Evolutionary conservation across 2,329 filamentous ascomycete species (phyloP).

Genomic region (Botrytis galanthina): DNA sequence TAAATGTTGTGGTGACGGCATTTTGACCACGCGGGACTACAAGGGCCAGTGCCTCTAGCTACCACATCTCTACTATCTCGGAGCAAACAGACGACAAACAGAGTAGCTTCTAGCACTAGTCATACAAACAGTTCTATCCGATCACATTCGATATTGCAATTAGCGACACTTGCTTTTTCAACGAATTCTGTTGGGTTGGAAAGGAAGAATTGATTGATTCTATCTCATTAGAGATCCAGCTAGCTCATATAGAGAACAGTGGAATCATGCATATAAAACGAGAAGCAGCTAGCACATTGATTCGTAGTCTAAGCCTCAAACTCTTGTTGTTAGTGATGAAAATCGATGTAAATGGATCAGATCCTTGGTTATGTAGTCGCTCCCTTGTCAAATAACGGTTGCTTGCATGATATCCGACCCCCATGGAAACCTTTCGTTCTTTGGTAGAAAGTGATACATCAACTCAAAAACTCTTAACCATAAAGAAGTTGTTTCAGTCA

Average conservation of each 20-base stretch:
- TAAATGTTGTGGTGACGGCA: not conserved
- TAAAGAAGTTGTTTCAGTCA: not conserved
- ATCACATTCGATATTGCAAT: not conserved
- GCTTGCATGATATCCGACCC: not conserved
- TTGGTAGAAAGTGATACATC: not conserved
- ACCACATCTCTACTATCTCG: not conserved
- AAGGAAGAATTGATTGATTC: not conserved
- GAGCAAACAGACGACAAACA: not conserved
- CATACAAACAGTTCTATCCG: not conserved
- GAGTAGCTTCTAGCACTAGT: not conserved
- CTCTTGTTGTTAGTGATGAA: accelerated
- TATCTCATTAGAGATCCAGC: not conserved
- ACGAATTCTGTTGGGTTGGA: not conserved
- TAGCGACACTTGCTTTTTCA: not conserved
- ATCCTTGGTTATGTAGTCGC: not conserved
- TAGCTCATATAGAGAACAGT: not conserved
- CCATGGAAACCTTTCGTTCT: not conserved
- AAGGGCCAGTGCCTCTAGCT: not conserved
- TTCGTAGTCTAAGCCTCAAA: not conserved
- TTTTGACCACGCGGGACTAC: not conserved
- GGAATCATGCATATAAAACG: not conserved
- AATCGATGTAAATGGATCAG: not conserved
- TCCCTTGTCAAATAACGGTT: not conserved
- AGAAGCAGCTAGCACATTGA: not conserved
- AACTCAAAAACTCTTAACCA: not conserved